phyloP scores from a whole-genome alignment of 495 filamentous ascomycete species.

The Talaromyces wortmannii region DNA sequence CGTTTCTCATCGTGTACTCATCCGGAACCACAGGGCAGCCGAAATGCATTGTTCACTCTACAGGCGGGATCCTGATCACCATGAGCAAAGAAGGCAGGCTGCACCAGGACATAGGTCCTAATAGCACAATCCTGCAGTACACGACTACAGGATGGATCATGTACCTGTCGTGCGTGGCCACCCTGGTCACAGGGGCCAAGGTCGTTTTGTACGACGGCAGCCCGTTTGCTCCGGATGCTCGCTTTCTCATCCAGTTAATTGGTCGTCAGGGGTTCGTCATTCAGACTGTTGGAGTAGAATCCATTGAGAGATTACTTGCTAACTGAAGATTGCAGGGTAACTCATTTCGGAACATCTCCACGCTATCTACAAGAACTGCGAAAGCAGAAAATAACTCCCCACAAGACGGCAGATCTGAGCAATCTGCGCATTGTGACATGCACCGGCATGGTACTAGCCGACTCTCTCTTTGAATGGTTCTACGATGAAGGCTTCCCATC shows the following conservation, averaged over 20 bases:
- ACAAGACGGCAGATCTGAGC: conserved; percentile 53
- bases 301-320: too few relatives aligned
- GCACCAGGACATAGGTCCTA: conserved; percentile 44
- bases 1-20: conserved; percentile 66
- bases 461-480: conserved; percentile 73
- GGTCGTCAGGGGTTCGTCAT: conserved; percentile 48
- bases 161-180: conserved; percentile 55
- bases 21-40: conserved; percentile 67
- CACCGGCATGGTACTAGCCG: conserved; percentile 74
- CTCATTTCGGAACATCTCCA: conserved; percentile 62
- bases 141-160: conserved; percentile 80
- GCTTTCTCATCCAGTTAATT: conserved; percentile 50
- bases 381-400: conserved; percentile 50
- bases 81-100: conserved; percentile 53
- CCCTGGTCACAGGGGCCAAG: conserved; percentile 48
- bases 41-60: conserved; percentile 69
- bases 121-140: conserved; percentile 48
- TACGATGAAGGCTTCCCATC: conserved; percentile 70
- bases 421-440: conserved; percentile 50
- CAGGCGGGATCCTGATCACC: conserved; percentile 54
- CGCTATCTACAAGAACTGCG: conserved; percentile 66
- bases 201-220: conserved; percentile 70
- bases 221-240: conserved; percentile 61
- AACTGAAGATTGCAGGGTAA: conserved; percentile 22
- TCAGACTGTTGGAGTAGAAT: conserved; percentile 8